phyloP scores from a whole-genome alignment of 2,329 filamentous ascomycete genomes.

The Hyphodiscus sp. region DNA sequence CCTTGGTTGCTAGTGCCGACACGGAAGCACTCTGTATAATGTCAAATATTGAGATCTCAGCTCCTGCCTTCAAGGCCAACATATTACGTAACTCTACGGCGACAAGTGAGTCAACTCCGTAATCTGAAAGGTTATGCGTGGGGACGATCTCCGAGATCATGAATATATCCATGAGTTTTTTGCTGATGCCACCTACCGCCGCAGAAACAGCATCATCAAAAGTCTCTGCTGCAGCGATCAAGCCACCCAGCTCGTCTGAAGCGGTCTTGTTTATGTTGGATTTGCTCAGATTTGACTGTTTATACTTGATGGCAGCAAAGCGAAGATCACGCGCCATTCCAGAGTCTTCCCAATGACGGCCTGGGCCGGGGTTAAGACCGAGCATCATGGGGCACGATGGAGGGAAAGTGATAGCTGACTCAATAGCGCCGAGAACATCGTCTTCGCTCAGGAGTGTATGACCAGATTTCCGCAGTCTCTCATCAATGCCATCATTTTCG shows the following conservation, averaged over 20 bases:
- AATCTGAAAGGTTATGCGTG: neutral
- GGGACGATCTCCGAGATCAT: neutral
- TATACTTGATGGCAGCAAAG: neutral
- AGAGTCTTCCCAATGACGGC: neutral
- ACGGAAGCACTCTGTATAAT: no score
- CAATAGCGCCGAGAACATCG: neutral
- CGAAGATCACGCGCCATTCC: neutral
- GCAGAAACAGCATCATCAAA: neutral
- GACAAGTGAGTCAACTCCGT: neutral
- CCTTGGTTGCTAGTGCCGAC: no score
- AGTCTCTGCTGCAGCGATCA: neutral
- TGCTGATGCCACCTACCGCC: no score
- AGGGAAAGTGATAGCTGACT: neutral
- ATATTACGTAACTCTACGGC: slow-evolving; percentile 1
- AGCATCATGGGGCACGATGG: neutral
- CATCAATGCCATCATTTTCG: slow-evolving; percentile 19
- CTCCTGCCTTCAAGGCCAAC: no score
- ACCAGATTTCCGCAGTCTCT: neutral
- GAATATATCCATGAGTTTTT: neutral
- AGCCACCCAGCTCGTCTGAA: neutral
- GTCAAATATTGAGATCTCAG: no score
- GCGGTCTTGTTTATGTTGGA: no score
- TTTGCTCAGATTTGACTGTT: neutral
- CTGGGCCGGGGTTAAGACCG: neutral
- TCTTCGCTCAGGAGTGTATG: neutral